Conservation (phyloP, 176 grass and related monocot species). For the Chloris gayana region DNA sequence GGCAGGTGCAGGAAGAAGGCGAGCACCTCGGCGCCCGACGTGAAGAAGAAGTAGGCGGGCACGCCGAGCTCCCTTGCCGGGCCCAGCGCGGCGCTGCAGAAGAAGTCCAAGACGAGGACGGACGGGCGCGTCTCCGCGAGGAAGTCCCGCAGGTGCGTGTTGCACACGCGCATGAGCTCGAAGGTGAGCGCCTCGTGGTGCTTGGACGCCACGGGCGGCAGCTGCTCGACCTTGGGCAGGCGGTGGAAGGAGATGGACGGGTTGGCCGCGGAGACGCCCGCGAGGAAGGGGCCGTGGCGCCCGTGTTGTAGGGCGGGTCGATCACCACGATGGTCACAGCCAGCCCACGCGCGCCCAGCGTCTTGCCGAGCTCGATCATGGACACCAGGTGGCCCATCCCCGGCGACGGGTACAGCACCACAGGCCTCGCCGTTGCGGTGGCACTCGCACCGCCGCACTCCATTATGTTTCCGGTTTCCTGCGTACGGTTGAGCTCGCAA, state of each 20-base stretch:
- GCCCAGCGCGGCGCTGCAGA: slow-evolving; percentile 51
- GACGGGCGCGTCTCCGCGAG: slow-evolving; percentile 33
- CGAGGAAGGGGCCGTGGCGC: too few relatives aligned
- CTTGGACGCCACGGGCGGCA: slow-evolving; percentile 5
- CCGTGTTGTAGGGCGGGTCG: too few relatives aligned
- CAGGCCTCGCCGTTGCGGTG: background rate
- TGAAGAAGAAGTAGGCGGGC: slow-evolving; percentile 58
- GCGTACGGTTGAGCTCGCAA: too few relatives aligned
- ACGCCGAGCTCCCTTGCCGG: slow-evolving; percentile 52
- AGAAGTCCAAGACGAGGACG: slow-evolving; percentile 60
- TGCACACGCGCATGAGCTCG: slow-evolving; percentile 44
- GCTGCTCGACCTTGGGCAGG: slow-evolving; percentile 34
- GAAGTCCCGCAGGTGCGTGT: slow-evolving; percentile 41
- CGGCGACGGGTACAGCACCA: slow-evolving; percentile 64
- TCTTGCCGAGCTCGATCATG: slow-evolving; percentile 70
- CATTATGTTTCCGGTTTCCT: background rate
- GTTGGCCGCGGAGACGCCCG: slow-evolving; percentile 47
- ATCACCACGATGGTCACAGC: slow-evolving; percentile 54
- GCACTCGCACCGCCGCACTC: background rate
- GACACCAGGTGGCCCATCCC: slow-evolving; percentile 81
- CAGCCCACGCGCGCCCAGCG: slow-evolving; percentile 49
- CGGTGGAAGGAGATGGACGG: slow-evolving; percentile 55
- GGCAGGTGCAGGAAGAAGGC: slow-evolving; percentile 34
- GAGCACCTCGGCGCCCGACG: slow-evolving; percentile 48
- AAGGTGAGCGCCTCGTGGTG: slow-evolving; percentile 50